phyloP scores from a whole-genome alignment of 106 monocot species.

The Dioscorea dumetorum region DNA sequence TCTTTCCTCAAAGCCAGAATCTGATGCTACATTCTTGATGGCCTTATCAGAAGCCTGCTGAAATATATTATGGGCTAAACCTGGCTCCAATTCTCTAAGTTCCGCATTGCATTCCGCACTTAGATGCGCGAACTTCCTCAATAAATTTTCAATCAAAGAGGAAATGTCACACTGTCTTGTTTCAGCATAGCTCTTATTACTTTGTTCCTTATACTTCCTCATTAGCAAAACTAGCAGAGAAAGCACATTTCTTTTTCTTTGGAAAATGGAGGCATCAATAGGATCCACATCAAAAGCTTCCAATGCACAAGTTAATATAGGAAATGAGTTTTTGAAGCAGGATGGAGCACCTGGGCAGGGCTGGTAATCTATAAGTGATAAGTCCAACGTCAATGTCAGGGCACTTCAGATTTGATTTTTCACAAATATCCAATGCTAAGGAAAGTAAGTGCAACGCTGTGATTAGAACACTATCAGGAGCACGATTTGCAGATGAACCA shows the following conservation, averaged over 20 bases:
- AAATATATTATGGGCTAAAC: conserved; percentile 25
- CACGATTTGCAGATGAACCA: conserved; percentile 36
- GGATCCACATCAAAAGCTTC: conserved; percentile 32
- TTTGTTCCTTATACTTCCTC: conserved; percentile 65
- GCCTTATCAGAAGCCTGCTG: conserved; percentile 8
- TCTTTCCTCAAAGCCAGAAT: conserved; percentile 35
- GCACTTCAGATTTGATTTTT: conserved; percentile 8
- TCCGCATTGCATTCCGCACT: conserved; percentile 39
- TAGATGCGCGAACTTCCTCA: conserved; percentile 73
- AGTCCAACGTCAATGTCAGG: background rate
- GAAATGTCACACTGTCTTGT: conserved; percentile 48
- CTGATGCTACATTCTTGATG: conserved; percentile 10
- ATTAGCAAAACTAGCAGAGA: conserved; percentile 64
- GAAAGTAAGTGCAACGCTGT: conserved; percentile 74
- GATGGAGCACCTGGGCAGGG: background rate
- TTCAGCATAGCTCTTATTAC: conserved; percentile 26
- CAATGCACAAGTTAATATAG: conserved; percentile 45
- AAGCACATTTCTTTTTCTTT: conserved; percentile 54
- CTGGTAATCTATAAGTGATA: background rate
- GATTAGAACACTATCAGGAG: conserved; percentile 82
- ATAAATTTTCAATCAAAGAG: conserved; percentile 51
- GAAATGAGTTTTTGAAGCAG: conserved; percentile 17
- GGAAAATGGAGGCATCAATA: conserved; percentile 14
- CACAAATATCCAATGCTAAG: conserved; percentile 79
- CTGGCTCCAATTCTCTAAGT: conserved; percentile 58